phyloP scores from a whole-genome alignment of 1,284 basidiomycete species.

The Microstroma glucosiphilum region DNA sequence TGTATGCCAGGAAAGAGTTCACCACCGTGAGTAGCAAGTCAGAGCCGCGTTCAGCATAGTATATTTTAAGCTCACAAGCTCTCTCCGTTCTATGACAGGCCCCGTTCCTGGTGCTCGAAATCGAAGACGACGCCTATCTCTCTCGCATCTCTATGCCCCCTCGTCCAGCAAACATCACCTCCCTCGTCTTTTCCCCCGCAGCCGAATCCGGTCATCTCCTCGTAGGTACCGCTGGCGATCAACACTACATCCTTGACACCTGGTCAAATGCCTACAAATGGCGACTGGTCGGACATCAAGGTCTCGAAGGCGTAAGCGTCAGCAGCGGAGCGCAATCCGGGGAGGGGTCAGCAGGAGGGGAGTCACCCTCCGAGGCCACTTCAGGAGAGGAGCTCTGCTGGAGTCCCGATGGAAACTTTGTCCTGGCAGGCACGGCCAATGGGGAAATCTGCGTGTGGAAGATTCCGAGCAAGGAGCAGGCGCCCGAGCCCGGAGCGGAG shows the following conservation, averaged over 20 bases:
- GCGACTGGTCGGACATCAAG: constrained; percentile 35
- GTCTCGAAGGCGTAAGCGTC: constrained; percentile 31
- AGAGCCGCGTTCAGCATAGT: constrained; percentile 28
- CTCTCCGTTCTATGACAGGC: constrained; percentile 46
- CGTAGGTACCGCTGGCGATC: constrained; percentile 82
- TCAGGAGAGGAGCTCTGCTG: constrained; percentile 44
- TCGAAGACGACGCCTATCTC: constrained; percentile 56
- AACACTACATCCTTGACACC: constrained; percentile 68
- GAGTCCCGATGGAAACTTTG: constrained; percentile 43
- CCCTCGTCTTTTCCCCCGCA: constrained; percentile 71
- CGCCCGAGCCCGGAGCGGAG: constrained; percentile 14
- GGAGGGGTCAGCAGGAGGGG: constrained; percentile 31
- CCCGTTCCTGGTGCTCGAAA: constrained; percentile 74
- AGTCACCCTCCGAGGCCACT: constrained; percentile 30
- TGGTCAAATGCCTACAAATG: constrained; percentile 24
- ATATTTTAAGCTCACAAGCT: no score
- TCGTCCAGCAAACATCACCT: constrained; percentile 83
- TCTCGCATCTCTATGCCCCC: constrained; percentile 54
- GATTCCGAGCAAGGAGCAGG: constrained; percentile 21
- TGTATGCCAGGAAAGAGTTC: constrained; percentile 77
- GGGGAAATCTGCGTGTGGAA: constrained; percentile 25
- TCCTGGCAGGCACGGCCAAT: constrained; percentile 18
- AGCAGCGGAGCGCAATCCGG: background rate
- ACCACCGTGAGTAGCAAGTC: constrained; percentile 58
- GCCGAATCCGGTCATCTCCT: constrained; percentile 78